Conservation (phyloP, 2,329 filamentous ascomycete genomes). For the Knufia petricola region DNA sequence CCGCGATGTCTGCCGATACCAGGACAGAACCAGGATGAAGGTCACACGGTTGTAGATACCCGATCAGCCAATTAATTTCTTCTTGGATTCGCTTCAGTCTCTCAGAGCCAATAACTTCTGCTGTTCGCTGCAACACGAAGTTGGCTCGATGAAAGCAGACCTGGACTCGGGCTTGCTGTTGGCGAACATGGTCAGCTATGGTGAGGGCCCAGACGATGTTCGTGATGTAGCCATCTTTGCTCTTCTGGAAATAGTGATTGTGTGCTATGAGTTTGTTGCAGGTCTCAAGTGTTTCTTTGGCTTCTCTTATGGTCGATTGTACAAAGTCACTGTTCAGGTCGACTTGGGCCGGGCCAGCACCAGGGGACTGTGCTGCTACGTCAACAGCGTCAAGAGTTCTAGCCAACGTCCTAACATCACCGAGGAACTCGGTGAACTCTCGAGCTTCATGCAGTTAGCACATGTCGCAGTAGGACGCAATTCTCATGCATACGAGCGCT, state of each 20-base stretch:
- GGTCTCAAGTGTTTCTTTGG: background rate
- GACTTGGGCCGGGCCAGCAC: background rate
- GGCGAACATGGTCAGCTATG: background rate
- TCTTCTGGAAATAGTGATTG: constrained; percentile 7
- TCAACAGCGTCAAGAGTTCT: background rate
- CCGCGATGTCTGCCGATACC: background rate
- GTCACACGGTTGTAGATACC: background rate
- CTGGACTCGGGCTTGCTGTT: constrained; percentile 3
- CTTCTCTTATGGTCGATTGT: constrained; percentile 1
- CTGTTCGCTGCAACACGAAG: constrained; percentile 8
- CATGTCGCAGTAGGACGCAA: no score
- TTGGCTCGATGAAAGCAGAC: constrained; percentile 4
- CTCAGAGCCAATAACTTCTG: background rate
- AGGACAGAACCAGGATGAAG: background rate
- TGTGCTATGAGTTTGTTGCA: constrained; percentile 4
- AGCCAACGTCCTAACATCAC: background rate
- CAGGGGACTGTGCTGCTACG: background rate
- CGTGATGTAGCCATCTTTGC: background rate
- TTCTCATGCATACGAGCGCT: background rate
- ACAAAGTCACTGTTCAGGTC: constrained; percentile 4
- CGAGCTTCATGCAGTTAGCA: background rate
- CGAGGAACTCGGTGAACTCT: constrained; percentile 6
- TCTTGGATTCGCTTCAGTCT: background rate
- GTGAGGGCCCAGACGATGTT: constrained; percentile 8
- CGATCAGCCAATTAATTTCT: background rate